Conservation (phyloP, 805 yeast species). For the Ogataea trehaloabstinens region DNA sequence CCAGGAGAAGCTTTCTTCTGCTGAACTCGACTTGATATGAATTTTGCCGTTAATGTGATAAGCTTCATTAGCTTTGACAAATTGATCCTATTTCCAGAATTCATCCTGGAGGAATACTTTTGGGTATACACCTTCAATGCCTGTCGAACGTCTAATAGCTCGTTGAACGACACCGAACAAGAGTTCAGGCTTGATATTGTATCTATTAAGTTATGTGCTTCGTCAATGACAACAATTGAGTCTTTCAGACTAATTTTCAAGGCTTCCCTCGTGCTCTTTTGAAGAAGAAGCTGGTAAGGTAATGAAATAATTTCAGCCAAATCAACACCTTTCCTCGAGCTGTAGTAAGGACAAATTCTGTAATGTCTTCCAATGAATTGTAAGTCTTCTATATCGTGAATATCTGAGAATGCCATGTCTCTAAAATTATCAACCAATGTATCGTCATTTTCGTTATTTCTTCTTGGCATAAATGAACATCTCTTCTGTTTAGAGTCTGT, state of each 20-base stretch:
- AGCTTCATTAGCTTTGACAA: slow-evolving; percentile 61
- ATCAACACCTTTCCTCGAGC: slow-evolving; percentile 54
- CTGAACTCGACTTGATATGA: slow-evolving; percentile 35
- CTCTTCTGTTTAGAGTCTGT: slow-evolving; percentile 17
- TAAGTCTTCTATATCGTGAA: slow-evolving; percentile 81
- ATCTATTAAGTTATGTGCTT: slow-evolving; percentile 87
- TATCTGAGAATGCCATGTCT: slow-evolving; percentile 52
- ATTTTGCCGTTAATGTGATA: slow-evolving; percentile 49
- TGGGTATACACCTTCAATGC: slow-evolving; percentile 55
- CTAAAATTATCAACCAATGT: slow-evolving; percentile 42
- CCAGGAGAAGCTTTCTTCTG: slow-evolving; percentile 47
- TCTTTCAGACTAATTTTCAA: slow-evolving; percentile 58
- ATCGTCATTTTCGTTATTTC: slow-evolving; percentile 30
- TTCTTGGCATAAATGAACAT: slow-evolving; percentile 43
- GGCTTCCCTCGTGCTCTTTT: slow-evolving; percentile 55
- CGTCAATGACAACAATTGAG: slow-evolving; percentile 79
- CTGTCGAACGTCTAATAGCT: slow-evolving; percentile 42
- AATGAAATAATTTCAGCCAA: slow-evolving; percentile 73
- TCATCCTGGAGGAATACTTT: slow-evolving; percentile 63
- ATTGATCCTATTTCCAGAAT: slow-evolving; percentile 69
- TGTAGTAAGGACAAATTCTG: slow-evolving; percentile 79
- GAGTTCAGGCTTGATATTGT: slow-evolving; percentile 72
- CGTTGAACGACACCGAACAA: slow-evolving; percentile 48
- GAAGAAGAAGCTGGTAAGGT: slow-evolving; percentile 79
- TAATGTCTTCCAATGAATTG: slow-evolving; percentile 54